Percentiles rank a stretch among this genome's conserved stretches.
phyloP scores from a whole-genome alignment of 768 basidiomycete genomes.

The Pulveroboletus sp. region DNA sequence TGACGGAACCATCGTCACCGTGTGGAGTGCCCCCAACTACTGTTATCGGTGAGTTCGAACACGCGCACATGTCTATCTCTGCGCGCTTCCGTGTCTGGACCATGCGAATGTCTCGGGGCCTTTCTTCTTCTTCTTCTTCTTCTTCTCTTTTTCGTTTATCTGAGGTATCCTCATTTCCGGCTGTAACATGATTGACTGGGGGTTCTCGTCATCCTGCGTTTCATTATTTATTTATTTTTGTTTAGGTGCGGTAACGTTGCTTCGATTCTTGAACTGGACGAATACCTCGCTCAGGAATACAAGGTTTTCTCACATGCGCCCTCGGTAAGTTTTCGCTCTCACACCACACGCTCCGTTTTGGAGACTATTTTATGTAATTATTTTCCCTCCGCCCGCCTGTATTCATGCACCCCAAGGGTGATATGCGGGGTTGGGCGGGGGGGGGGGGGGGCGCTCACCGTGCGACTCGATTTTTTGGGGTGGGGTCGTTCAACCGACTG shows the following conservation, averaged over 20 bases:
- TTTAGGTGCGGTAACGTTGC: constrained; percentile 91
- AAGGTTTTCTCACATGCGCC: constrained; percentile 93
- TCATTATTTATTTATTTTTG: too few relatives aligned
- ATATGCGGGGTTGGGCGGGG: constrained; percentile 26
- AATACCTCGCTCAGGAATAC: constrained; percentile 89
- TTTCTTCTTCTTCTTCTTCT: background rate
- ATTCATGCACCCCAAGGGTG: constrained; percentile 17
- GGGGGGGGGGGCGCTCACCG: constrained; percentile 7
- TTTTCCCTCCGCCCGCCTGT: background rate
- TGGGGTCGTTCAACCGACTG: too few relatives aligned
- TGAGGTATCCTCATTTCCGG: constrained; percentile 21
- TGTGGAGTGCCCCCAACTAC: constrained; percentile 98
- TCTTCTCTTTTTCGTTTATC: background rate
- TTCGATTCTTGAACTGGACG: constrained; percentile 91
- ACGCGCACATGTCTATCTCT: background rate
- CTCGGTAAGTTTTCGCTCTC: constrained; percentile 47
- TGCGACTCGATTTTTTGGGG: constrained; percentile 4
- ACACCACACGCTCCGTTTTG: background rate
- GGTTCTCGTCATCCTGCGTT: too few relatives aligned
- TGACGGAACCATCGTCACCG: constrained; percentile 89
- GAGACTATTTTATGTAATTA: constrained; percentile 9
- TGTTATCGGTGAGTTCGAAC: constrained; percentile 75
- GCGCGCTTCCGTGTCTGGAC: constrained; percentile 2
- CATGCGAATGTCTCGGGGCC: constrained; percentile 9
- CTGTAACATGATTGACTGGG: background rate